Base-by-base conservation (phyloP, 106 monocot species). In the Allium sativum region DNA sequence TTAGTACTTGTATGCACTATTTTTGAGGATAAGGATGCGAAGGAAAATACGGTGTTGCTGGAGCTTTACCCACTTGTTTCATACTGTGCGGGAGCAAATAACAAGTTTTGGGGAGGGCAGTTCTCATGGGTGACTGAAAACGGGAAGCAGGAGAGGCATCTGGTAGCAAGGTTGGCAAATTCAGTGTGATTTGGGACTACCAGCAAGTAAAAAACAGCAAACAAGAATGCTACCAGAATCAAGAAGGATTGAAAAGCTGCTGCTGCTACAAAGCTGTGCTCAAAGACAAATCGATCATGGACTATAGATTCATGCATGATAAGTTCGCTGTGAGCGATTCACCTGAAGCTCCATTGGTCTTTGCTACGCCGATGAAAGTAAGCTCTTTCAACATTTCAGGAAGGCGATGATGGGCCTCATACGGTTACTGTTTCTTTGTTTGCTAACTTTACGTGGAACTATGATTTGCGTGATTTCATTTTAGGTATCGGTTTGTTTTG, bases 61-160 rank as follows among this genome's bases (percentile, higher is more conserved):
- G 88, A 93, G 79, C 84, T 93, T 48, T 84, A 68, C 65, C 93
- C 93, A 15, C 18, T 88, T 40, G 88, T 88, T 73, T 88, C 88
- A 16, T 81, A 88, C 52, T 19, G 79, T 44, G 87, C 88, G 10
- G 88, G 93, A 5, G 50, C 47, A 12, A 75, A 82, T 65, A 93
- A 79, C 58, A 88, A 80, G 61, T 85, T 93, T 41, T 78, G 79
- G 56, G 79, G 75, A 8, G 93, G 93, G 19, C 88, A 88, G 54
- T 93, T 93, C 65, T 93, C 93, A 12, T 93, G 93, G 93, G 93
- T 93, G 11, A 93, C 93, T 4, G 93, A 93, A 59, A 88, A 93
- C 54, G 93, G 93, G 11, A 93, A 82, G 77, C 79, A 88, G 64
- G 93, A 93, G 58, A 77, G 93, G 43, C 88, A 88, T 68, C 82